These are phyloP conservation scores for Scleromitrula shiraiana DNA, from an alignment of 2,329 filamentous ascomycete species.

Conservation along the genomic window DNA sequence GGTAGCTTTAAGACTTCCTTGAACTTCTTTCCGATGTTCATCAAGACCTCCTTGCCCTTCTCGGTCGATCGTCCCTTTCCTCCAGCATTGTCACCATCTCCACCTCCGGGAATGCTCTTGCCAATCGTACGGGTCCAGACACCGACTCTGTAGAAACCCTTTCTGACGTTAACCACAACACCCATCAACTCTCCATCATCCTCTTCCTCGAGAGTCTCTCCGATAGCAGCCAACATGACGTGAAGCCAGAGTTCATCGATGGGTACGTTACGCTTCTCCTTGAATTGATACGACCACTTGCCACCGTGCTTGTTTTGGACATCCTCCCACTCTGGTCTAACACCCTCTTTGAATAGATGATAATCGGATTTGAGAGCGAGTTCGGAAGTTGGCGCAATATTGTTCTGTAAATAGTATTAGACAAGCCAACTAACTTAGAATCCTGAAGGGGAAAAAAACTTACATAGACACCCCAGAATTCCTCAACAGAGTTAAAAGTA, in stretches of 20 bases:
- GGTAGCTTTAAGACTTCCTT: slow-evolving; percentile 85
- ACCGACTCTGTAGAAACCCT: slow-evolving; percentile 95
- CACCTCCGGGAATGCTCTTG: slow-evolving; percentile 70
- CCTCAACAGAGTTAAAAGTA: slow-evolving; percentile 96
- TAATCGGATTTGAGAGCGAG: slow-evolving; percentile 97
- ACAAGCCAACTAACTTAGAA: neutral
- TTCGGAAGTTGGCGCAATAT: slow-evolving; percentile 92
- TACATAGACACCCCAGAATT: slow-evolving; percentile 99
- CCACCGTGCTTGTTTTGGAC: slow-evolving; percentile 97
- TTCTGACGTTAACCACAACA: slow-evolving; percentile 97
- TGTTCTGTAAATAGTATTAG: slow-evolving; percentile 60
- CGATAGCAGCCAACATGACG: slow-evolving; percentile 92
- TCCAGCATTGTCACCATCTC: slow-evolving; percentile 62
- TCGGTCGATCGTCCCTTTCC: slow-evolving; percentile 70
- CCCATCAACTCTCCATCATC: slow-evolving; percentile 97
- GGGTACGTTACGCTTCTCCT: slow-evolving; percentile 84
- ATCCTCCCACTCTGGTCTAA: slow-evolving; percentile 98
- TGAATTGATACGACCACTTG: slow-evolving; percentile 98
- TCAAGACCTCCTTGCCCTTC: slow-evolving; percentile 78
- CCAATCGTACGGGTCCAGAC: slow-evolving; percentile 95
- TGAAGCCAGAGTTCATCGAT: slow-evolving; percentile 96
- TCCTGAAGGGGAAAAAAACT: slow-evolving; percentile 33
- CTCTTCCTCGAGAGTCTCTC: slow-evolving; percentile 97
- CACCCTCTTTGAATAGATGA: slow-evolving; percentile 96
- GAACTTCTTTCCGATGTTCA: slow-evolving; percentile 81